These are phyloP conservation scores for Ustilago bromivora DNA, from an alignment of 1,284 basidiomycete species.

Conservation along the genomic window DNA sequence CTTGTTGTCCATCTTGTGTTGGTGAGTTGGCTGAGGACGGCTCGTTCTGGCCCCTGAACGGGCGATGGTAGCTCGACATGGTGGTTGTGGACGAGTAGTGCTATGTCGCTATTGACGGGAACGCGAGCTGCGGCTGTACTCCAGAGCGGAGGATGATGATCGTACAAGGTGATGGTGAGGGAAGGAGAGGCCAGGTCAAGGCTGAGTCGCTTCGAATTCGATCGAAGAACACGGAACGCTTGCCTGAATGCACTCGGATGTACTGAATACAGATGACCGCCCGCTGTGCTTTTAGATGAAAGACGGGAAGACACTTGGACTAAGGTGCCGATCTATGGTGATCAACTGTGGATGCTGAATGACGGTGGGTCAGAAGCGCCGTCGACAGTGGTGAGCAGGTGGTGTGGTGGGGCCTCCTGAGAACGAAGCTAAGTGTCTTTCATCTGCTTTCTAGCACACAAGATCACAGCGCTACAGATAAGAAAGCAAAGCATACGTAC, in stretches of 20 bases:
- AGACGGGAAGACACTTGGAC: not conserved
- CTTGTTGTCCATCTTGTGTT: constrained; percentile 1
- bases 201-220: not conserved
- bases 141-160: not conserved
- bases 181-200: not conserved
- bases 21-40: not conserved
- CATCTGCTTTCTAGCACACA: not conserved
- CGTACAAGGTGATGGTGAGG: not conserved
- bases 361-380: not conserved
- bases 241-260: not conserved
- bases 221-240: not conserved
- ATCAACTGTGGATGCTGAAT: not conserved
- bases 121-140: not conserved
- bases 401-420: not conserved
- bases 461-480: not conserved
- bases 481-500: not conserved
- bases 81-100: not conserved
- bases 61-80: constrained; percentile 34
- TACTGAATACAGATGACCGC: not conserved
- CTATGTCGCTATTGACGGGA: not conserved
- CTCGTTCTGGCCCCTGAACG: constrained; percentile 13
- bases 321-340: not conserved
- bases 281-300: not conserved
- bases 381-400: not conserved
- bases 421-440: not conserved